Evolutionary conservation across 345 rosid genomes (phyloP), one percentile per base, ranked within the genome.

Genomic region (Zanthoxylum bungeanum): DNA sequence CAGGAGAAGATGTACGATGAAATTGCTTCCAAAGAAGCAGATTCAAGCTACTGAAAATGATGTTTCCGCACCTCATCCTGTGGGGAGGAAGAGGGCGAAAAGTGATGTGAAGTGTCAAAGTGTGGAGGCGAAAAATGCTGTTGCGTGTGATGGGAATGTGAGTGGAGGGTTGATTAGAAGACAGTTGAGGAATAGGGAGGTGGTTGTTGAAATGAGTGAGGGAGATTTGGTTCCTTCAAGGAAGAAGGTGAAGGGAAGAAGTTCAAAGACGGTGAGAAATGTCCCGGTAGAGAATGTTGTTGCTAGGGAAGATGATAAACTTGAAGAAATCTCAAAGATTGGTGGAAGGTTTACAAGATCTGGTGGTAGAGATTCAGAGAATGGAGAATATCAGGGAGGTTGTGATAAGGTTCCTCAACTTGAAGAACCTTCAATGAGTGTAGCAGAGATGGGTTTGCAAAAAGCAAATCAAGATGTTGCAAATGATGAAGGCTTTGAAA

Each of bases 71-170:
- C 59, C 68, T 7, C 66, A 76, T 55, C 7, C 58, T 44, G 37
- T n/a, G 66, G 72, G 77, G 70, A 76, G 58, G 75, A 80, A 76
- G 78, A 70, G 80, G 72, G 69, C 70, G 31, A 62, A 74, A 68
- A 46, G 79, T 42, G 62, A 42, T 0, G 65, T 47, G 59, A 61
- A 72, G 70, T 33, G 11, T 7, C n/a, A 44, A 42, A 61, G 30
- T 22, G 22, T 37, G 10, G 39, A 42, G 60, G 65, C 19, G 52
- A 33, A 8, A 24, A 30, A 33, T 44, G 51, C 16, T 17, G 37
- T 24, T 7, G 66, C 24, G 37, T 39, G 21, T 64, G 22, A 17
- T n/a, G 72, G 6, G 44, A 44, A 58, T 40, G 60, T 9, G 24
- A 39, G 14, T 60, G 50, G 22, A 1, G 72, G 30, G 17, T 30